Percentiles rank a stretch among this genome's conserved stretches.
These are phyloP conservation scores for Pogostemon cablin DNA, from an alignment of 257 asterid species.

Conservation along the genomic window DNA sequence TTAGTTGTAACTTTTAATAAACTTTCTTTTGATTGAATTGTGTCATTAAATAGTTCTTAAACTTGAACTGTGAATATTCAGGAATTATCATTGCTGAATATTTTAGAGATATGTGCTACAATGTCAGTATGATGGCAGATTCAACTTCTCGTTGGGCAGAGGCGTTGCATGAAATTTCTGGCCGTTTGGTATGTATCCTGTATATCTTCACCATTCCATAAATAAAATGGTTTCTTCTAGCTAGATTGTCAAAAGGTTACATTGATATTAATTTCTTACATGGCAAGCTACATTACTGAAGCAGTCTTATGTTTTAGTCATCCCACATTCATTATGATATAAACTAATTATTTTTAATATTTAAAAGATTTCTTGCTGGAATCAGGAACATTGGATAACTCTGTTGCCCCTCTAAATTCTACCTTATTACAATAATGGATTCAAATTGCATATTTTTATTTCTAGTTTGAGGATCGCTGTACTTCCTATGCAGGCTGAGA, in stretches of 20 bases:
- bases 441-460: constrained; percentile 1
- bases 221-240: constrained; percentile 12
- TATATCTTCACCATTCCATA: constrained; percentile 28
- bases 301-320: too few relatives aligned
- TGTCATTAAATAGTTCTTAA: constrained; percentile 20
- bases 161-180: constrained; percentile 99
- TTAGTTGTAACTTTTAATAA: not conserved
- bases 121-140: constrained; percentile 99
- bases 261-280: not conserved
- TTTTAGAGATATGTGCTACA: constrained; percentile 99
- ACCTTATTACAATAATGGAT: constrained; percentile 23
- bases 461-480: constrained; percentile 25
- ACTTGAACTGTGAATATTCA: constrained; percentile 45
- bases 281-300: too few relatives aligned
- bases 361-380: too few relatives aligned
- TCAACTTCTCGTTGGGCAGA: constrained; percentile 99
- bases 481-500: constrained; percentile 71
- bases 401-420: not conserved
- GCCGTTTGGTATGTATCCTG: constrained; percentile 79
- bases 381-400: not conserved
- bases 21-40: not conserved
- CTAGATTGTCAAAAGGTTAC: constrained; percentile 17
- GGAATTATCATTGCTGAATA: constrained; percentile 98
- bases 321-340: too few relatives aligned
- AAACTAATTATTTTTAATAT: too few relatives aligned